Evolutionary conservation across 2,329 filamentous ascomycete species (phyloP), one percentile per base, ranked within the genome.

Genomic region (Aureobasidium namibiae): DNA sequence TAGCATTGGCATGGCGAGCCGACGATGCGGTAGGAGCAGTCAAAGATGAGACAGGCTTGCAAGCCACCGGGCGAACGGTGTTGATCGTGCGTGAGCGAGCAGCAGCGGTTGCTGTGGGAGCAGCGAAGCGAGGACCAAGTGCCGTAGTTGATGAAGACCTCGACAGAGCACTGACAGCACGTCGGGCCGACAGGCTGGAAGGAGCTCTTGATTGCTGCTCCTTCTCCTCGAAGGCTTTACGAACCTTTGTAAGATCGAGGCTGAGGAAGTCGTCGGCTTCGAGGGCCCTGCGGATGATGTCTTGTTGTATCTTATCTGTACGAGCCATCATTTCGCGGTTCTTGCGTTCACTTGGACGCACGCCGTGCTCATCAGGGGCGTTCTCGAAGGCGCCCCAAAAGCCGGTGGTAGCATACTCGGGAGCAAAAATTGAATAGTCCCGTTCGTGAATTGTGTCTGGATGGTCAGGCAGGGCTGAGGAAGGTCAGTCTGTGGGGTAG

Each of bases 291-390:
- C 70, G 65, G 16, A 65, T 64, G 50, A 72, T 63, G 11, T 66
- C 65, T 38, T 68, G 63, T n/a, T 62, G 60, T 4, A 70, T 61
- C 39, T 65, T 61, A 61, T 69, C 42, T 21, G 42, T 48, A 29
- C 42, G 54, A 14, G 41, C 42, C 31, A 57, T 63, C 50, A 56
- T 36, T 18, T 56, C 59, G 53, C 59, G 59, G n/a, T 63, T 56
- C 44, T 49, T 54, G 52, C 53, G 59, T 29, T 63, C 56, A 16
- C 18, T 39, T 16, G 31, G 29, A n/a, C 38, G 48, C 14, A 60
- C 23, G 34, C 71, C 87, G 62, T 88, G 80, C 56, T 87, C 84
- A 64, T 84, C 88, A 61, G 86, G 78, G n/a, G 78, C 75, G 49
- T 80, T 76, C 48, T 73, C 73, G 65, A 81, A 82, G 11, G 78